A percentile compares a stretch with the other conserved stretches of the same genome.
Conservation (phyloP, 306 rosid species). For the Fragaria nilgerrensis region DNA sequence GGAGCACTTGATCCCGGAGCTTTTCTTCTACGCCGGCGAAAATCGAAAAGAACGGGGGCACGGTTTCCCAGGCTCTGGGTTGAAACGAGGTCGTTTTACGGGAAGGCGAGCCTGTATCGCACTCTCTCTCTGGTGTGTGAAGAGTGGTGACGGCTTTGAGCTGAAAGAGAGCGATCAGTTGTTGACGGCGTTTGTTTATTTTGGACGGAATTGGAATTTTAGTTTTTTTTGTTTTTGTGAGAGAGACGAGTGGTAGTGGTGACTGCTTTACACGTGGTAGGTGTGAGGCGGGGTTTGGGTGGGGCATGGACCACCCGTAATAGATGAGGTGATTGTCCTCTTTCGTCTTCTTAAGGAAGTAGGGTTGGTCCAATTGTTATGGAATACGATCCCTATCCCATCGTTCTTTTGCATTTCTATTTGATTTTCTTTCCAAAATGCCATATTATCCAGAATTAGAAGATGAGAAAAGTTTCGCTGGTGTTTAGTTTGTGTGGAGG, state of each 20-base stretch:
- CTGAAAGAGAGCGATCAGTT: neutral
- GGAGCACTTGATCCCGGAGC: slow-evolving; percentile 4
- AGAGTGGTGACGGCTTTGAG: slow-evolving; percentile 19
- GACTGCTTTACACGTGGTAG: slow-evolving; percentile 9
- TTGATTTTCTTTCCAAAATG: neutral
- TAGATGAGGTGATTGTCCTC: neutral
- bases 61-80: neutral
- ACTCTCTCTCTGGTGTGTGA: neutral
- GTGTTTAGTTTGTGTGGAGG: too few species aligned
- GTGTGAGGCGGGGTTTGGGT: neutral
- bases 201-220: neutral
- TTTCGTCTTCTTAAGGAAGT: neutral
- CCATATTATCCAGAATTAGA: neutral
- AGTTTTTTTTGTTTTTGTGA: neutral
- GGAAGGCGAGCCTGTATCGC: slow-evolving; percentile 19
- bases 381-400: neutral
- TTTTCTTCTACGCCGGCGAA: slow-evolving; percentile 12
- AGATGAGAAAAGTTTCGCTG: neutral
- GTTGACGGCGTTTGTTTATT: slow-evolving; percentile 20
- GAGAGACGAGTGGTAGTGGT: neutral
- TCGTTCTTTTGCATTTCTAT: neutral
- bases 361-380: neutral
- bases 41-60: neutral
- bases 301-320: neutral
- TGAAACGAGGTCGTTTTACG: slow-evolving; percentile 1